Evolutionary conservation across 805 yeast species (phyloP).

Genomic region (Millerozyma miso): DNA sequence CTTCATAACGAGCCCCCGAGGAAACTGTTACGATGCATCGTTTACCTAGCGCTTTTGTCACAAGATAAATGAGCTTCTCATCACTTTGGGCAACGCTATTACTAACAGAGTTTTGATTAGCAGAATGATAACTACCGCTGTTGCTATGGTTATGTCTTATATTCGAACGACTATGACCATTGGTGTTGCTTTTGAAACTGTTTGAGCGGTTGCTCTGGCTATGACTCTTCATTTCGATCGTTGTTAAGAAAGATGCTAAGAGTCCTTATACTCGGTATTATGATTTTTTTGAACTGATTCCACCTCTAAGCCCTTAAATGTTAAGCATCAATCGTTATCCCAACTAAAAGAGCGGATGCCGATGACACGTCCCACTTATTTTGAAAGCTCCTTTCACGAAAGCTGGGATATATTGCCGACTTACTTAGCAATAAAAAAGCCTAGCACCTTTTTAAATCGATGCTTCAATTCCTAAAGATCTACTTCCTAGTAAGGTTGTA

Average conservation of each 20-base stretch:
- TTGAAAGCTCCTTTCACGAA: not conserved
- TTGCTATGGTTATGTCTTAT: slow-evolving; percentile 12
- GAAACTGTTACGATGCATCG: slow-evolving; percentile 54
- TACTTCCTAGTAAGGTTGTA: slow-evolving; percentile 1
- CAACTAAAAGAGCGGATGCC: not conserved
- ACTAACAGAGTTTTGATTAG: not conserved
- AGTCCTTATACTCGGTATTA: too few species aligned
- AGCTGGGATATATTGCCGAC: not conserved
- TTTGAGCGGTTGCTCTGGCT: slow-evolving; percentile 10
- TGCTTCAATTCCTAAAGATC: not conserved
- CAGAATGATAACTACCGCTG: slow-evolving; percentile 4
- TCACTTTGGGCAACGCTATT: slow-evolving; percentile 16
- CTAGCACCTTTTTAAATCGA: not conserved
- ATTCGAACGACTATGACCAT: slow-evolving; percentile 24
- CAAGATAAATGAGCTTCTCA: slow-evolving; percentile 52
- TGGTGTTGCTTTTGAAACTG: slow-evolving; percentile 6
- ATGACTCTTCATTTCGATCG: slow-evolving; percentile 19
- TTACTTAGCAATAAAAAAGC: not conserved
- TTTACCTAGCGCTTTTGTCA: slow-evolving; percentile 56
- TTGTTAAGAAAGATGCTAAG: too few species aligned
- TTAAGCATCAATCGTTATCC: not conserved
- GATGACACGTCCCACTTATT: not conserved
- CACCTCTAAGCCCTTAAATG: too few species aligned
- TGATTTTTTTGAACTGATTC: too few species aligned
- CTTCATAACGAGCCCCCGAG: slow-evolving; percentile 57